Conservation (phyloP, 257 asterid genomes). For the Osmanthus fragrans region DNA sequence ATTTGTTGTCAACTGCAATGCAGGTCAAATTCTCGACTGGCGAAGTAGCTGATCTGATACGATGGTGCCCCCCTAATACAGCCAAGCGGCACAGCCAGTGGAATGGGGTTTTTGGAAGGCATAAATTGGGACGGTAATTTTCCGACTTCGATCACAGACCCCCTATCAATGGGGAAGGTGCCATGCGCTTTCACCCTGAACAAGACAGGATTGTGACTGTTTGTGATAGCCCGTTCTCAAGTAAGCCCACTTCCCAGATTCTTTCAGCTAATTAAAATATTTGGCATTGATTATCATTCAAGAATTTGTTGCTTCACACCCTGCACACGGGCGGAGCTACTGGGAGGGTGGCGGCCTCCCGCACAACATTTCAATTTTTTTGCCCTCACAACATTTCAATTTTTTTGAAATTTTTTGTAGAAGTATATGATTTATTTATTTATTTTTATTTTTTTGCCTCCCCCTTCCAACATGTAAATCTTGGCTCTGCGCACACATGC, state of each 20-base stretch:
- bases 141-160: slow-evolving; percentile 86
- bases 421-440: no score
- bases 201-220: slow-evolving; percentile 94
- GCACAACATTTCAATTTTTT: no score
- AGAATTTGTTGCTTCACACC: no score
- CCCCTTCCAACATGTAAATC: no score
- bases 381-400: no score
- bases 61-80: slow-evolving; percentile 94
- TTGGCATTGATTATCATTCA: no score
- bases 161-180: slow-evolving; percentile 97
- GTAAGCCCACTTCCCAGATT: no score
- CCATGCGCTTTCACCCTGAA: slow-evolving; percentile 93
- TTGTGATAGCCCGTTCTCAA: slow-evolving; percentile 73
- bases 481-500: no score
- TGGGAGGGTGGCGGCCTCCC: no score
- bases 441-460: no score
- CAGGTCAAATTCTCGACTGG: slow-evolving; percentile 49
- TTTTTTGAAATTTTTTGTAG: no score
- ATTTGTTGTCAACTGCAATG: not conserved
- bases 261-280: slow-evolving; percentile 26
- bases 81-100: slow-evolving; percentile 97
- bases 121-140: slow-evolving; percentile 91
- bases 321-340: no score
- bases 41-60: slow-evolving; percentile 77
- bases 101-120: slow-evolving; percentile 36